These are phyloP conservation scores for Nakazawaea peltata DNA, from an alignment of 805 yeast genomes.

Conservation along the genomic window DNA sequence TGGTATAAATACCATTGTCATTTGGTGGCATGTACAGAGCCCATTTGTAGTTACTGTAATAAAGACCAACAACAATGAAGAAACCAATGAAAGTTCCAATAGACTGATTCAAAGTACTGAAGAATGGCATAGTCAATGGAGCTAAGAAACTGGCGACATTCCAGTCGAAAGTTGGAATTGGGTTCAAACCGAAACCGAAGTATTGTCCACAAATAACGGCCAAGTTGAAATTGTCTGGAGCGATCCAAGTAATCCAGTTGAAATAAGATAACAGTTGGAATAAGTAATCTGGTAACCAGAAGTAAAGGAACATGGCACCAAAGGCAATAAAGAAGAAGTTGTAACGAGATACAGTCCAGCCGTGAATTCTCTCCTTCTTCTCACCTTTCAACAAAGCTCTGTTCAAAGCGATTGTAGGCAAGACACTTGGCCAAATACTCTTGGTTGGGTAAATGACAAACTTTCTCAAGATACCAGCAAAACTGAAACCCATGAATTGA, in stretches of 20 bases:
- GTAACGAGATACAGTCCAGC: constrained; percentile 26
- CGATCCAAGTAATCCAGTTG: constrained; percentile 55
- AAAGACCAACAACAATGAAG: constrained; percentile 24
- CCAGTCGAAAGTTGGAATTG: constrained; percentile 48
- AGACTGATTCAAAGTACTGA: constrained; percentile 21
- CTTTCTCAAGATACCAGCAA: constrained; percentile 57
- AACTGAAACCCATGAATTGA: constrained; percentile 58
- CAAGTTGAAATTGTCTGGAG: constrained; percentile 39
- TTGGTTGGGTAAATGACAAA: constrained; percentile 44
- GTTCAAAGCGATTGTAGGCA: constrained; percentile 42
- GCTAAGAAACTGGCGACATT: constrained; percentile 18
- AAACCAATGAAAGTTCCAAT: constrained; percentile 26
- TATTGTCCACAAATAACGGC: constrained; percentile 38
- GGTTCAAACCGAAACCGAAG: constrained; percentile 44
- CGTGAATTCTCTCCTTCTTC: constrained; percentile 21
- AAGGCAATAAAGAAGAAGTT: constrained; percentile 24
- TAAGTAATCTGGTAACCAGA: constrained; percentile 37
- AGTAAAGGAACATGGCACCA: constrained; percentile 28
- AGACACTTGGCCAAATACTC: constrained; percentile 45
- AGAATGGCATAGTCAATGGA: constrained; percentile 38
- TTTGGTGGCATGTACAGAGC: constrained; percentile 32
- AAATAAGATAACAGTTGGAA: constrained; percentile 33
- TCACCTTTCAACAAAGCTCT: constrained; percentile 34
- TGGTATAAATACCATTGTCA: constrained; percentile 42
- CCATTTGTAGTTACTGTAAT: constrained; percentile 34